These are phyloP conservation scores for Wickerhamiella spandovensis DNA, from an alignment of 805 yeast genomes.

Conservation along the genomic window DNA sequence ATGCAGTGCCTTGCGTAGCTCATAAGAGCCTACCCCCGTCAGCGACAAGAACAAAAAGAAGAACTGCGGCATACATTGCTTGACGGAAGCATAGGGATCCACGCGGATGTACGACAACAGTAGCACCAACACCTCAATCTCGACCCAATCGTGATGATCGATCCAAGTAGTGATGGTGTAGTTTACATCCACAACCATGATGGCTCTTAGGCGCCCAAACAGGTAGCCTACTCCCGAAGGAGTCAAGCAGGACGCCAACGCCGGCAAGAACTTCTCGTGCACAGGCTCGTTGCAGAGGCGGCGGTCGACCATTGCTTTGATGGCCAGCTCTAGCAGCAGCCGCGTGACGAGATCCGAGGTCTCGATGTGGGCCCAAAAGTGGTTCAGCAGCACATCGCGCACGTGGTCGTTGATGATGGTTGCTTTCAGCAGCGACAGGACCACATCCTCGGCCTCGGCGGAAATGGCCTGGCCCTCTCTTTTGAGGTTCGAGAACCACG, in stretches of 20 bases:
- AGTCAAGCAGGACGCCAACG: not conserved
- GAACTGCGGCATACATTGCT: not conserved
- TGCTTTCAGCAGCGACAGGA: not conserved
- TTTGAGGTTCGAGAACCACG: constrained; percentile 1
- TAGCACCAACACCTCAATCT: constrained; percentile 2
- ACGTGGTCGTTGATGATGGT: not conserved
- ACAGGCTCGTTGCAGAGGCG: not conserved
- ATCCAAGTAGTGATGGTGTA: not conserved
- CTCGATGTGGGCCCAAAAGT: not conserved
- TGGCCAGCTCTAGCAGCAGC: not conserved
- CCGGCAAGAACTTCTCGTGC: not conserved
- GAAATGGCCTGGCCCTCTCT: not conserved
- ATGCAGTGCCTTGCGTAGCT: constrained; percentile 3
- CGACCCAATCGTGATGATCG: constrained; percentile 6
- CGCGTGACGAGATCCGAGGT: not conserved
- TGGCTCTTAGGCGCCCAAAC: not conserved
- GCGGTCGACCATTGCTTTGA: not conserved
- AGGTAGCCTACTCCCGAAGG: not conserved
- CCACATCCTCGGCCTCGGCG: not conserved
- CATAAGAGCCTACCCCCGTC: constrained; percentile 6
- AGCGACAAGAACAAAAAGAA: constrained; percentile 3
- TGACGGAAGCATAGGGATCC: not conserved
- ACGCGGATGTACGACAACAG: not conserved
- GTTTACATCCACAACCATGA: not conserved
- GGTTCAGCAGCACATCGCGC: not conserved